These are phyloP conservation scores for Fusarium devonianum DNA, from an alignment of 2,329 filamentous ascomycete species.

Conservation along the genomic window DNA sequence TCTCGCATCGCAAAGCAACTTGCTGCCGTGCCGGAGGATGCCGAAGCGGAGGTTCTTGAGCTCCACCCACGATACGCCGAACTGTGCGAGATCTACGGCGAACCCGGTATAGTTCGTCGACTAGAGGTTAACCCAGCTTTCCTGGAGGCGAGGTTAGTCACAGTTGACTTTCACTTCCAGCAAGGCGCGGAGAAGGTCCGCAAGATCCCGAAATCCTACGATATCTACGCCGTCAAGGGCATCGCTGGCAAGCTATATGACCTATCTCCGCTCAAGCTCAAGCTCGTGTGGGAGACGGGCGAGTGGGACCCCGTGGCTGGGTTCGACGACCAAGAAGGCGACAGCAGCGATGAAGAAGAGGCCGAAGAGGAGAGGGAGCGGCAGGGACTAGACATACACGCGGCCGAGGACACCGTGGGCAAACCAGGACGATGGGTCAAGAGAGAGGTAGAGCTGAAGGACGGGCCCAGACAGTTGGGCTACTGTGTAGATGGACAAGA, in stretches of 20 bases:
- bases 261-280: conserved; percentile 67
- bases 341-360: conserved; percentile 61
- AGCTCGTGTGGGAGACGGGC: conserved; percentile 85
- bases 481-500: conserved; percentile 81
- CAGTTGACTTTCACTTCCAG: conserved; percentile 60
- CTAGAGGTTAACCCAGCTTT: conserved; percentile 75
- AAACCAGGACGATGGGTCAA: conserved; percentile 70
- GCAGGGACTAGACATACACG: conserved; percentile 31
- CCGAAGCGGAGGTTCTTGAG: conserved; percentile 62
- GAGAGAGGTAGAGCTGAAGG: conserved; percentile 79
- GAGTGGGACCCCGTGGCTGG: conserved; percentile 83
- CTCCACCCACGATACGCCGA: conserved; percentile 75
- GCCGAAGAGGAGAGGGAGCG: conserved; percentile 46
- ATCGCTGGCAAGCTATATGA: conserved; percentile 76
- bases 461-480: conserved; percentile 81
- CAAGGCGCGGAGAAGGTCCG: conserved; percentile 43
- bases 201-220: conserved; percentile 76
- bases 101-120: conserved; percentile 68
- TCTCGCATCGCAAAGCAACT: conserved; percentile 82
- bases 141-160: conserved; percentile 79
- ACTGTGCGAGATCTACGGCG: conserved; percentile 79
- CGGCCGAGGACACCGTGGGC: conserved; percentile 35
- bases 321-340: conserved; percentile 65
- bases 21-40: conserved; percentile 60
- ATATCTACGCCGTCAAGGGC: conserved; percentile 83